Percentiles rank a stretch among this genome's conserved stretches.
Evolutionary conservation across 176 grass and related monocot genomes (phyloP).

Genomic region (Hordeum vulgare): MorexV3_pseudomolecules_assembly NC_058519.1:138570977-138571476

Average conservation of each 20-base stretch:
- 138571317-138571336: not conserved
- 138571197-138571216: not conserved
- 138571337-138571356: slow-evolving; percentile 27
- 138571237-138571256: not conserved
- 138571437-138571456: too few species aligned
- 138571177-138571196: not conserved
- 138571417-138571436: too few species aligned
- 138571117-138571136: slow-evolving; percentile 16
- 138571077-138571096: not conserved
- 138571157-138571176: not conserved
- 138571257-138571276: not conserved
- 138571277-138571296: not conserved
- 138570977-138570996: not conserved
- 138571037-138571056: not conserved
- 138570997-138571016: not conserved
- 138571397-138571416: not conserved
- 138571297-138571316: not conserved
- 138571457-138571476: too few species aligned
- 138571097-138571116: not conserved
- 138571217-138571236: too few species aligned
- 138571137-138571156: not conserved
- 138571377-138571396: too few species aligned
- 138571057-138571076: not conserved
- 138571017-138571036: not conserved
- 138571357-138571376: not conserved